Conservation (phyloP, 768 basidiomycete genomes). For the Suillus luteus region DNA sequence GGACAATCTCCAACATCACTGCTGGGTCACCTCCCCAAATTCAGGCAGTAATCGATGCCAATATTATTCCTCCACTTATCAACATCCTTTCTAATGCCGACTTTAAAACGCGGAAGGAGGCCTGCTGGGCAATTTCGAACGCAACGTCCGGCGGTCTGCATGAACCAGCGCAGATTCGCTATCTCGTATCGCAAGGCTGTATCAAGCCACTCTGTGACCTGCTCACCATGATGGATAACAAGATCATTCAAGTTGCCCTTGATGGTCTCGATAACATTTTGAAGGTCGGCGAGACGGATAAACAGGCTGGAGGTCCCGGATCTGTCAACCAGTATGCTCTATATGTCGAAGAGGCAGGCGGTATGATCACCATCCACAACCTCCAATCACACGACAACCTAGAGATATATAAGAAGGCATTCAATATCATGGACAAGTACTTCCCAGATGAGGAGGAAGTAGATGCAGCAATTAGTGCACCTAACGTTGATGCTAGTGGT, state of each 20-base stretch:
- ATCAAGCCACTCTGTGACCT: conserved; percentile 98
- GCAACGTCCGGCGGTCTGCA: conserved; percentile 97
- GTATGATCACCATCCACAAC: conserved; percentile 99
- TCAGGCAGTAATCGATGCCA: conserved; percentile 95
- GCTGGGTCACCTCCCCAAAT: conserved; percentile 97
- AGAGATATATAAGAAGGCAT: conserved; percentile 99
- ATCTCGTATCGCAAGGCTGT: conserved; percentile 96
- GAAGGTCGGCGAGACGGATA: conserved; percentile 97
- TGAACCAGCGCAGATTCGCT: conserved; percentile 95
- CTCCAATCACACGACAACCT: conserved; percentile 99
- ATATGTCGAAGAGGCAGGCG: conserved; percentile 96
- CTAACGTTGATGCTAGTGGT: conserved; percentile 72
- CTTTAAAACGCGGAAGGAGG: conserved; percentile 99
- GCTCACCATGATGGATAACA: conserved; percentile 98
- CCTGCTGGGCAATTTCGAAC: conserved; percentile 99
- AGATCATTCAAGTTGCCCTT: conserved; percentile 97
- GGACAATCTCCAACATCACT: conserved; percentile 99
- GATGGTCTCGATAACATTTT: conserved; percentile 98
- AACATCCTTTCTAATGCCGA: conserved; percentile 97
- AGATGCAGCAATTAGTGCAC: conserved; percentile 78
- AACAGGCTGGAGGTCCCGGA: conserved; percentile 75
- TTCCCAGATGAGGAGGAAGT: conserved; percentile 98
- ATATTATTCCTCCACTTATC: conserved; percentile 97
- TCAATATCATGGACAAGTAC: conserved; percentile 97
- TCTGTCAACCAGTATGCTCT: conserved; percentile 91